Percentiles rank a stretch among this genome's conserved stretches.
These are phyloP conservation scores for Posidonia australis DNA, from an alignment of 106 monocot genomes.

Conservation along the genomic window DNA sequence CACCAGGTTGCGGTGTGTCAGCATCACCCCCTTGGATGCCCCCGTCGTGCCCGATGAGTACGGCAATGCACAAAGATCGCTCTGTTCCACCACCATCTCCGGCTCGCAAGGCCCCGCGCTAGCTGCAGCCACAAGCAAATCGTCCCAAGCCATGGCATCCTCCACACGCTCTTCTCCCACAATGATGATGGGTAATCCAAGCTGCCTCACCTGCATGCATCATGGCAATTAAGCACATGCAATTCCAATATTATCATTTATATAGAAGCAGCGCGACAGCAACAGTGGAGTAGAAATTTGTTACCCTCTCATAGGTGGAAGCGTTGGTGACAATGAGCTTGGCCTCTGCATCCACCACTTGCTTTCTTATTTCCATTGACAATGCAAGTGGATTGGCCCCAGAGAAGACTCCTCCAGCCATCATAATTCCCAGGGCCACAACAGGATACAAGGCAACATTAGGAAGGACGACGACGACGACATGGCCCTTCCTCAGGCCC, in stretches of 20 bases:
- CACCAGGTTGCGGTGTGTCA: constrained; percentile 83
- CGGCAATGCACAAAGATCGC: constrained; percentile 74
- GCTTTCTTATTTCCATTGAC: constrained; percentile 54
- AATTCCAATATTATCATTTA: too few species aligned
- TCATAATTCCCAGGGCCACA: constrained; percentile 72
- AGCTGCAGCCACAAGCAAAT: constrained; percentile 59
- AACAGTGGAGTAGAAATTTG: background rate
- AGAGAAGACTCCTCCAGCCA: constrained; percentile 83
- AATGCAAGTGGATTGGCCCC: constrained; percentile 61
- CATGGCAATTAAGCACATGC: background rate
- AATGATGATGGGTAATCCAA: constrained; percentile 37
- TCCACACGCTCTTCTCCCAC: constrained; percentile 27
- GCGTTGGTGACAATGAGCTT: constrained; percentile 53
- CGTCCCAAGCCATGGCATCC: constrained; percentile 43
- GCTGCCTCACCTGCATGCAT: constrained; percentile 37
- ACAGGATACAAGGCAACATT: constrained; percentile 77
- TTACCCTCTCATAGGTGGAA: constrained; percentile 45
- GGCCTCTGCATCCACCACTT: constrained; percentile 60
- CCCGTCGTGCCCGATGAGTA: constrained; percentile 95
- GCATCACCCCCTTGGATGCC: constrained; percentile 88
- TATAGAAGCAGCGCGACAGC: too few species aligned
- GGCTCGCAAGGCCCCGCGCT: constrained; percentile 18
- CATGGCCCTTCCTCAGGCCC: constrained; percentile 66
- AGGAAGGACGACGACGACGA: constrained; percentile 72
- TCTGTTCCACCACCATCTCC: constrained; percentile 5